phyloP scores from a whole-genome alignment of 257 asterid genomes.

The Apocynum venetum region DNA sequence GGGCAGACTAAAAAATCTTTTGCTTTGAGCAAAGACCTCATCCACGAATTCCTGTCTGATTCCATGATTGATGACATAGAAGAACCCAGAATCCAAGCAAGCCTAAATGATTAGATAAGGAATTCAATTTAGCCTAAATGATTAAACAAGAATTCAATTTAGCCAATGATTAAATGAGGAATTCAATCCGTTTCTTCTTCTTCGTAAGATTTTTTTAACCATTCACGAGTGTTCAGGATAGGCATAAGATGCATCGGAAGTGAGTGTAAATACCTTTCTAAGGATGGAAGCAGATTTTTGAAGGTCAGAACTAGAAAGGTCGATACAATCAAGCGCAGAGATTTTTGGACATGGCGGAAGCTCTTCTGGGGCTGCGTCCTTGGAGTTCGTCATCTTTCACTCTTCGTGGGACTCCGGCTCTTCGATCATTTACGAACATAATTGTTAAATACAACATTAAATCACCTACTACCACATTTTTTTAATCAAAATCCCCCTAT shows the following conservation, averaged over 20 bases:
- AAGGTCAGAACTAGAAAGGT: conserved; percentile 35
- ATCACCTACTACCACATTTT: no score
- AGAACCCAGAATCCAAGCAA: conserved; percentile 85
- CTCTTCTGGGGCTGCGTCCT: not conserved
- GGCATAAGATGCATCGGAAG: not conserved
- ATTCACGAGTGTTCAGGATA: not conserved
- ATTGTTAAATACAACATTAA: no score
- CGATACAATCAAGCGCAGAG: conserved; percentile 26
- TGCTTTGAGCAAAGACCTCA: conserved; percentile 76
- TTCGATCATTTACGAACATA: no score
- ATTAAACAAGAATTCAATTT: conserved; percentile 49
- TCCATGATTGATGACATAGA: conserved; percentile 83
- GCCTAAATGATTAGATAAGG: conserved; percentile 41
- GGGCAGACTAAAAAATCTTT: conserved; percentile 57
- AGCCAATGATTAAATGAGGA: conserved; percentile 30
- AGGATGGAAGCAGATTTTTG: conserved; percentile 31
- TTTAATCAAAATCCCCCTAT: no score
- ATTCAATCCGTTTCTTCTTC: not conserved
- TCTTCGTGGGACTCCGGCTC: not conserved
- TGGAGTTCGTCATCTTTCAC: conserved; percentile 2
- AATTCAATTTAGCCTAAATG: not conserved
- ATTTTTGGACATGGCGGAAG: conserved; percentile 10
- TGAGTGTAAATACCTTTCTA: conserved; percentile 26
- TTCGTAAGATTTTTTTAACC: no score
- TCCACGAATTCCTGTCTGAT: conserved; percentile 68